A percentile compares a stretch with the other conserved stretches of the same genome.
Evolutionary conservation across 495 filamentous ascomycete species (phyloP).

Genomic region (Penicillium cataractarum): DNA sequence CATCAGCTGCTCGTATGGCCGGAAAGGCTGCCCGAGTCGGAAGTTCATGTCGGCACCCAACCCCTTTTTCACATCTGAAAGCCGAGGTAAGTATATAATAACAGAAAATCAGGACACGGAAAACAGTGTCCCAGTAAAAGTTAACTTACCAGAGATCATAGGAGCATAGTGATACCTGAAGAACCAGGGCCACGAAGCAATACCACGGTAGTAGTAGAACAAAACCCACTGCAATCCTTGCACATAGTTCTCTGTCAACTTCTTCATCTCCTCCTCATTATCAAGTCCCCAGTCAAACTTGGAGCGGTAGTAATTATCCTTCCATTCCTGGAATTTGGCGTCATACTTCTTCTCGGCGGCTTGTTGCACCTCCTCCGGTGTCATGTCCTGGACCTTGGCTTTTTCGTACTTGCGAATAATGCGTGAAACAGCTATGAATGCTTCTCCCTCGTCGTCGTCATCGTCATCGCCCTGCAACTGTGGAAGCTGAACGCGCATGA

Average conservation of each 20-base stretch:
- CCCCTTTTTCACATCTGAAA: slow-evolving; percentile 78
- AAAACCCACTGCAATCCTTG: slow-evolving; percentile 98
- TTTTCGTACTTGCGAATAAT: slow-evolving; percentile 89
- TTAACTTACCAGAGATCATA: slow-evolving; percentile 78
- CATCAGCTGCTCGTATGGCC: slow-evolving; percentile 96
- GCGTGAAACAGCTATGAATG: slow-evolving; percentile 76
- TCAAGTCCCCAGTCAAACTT: slow-evolving; percentile 92
- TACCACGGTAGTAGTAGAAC: slow-evolving; percentile 96
- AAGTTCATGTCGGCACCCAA: slow-evolving; percentile 88
- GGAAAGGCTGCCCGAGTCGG: slow-evolving; percentile 89
- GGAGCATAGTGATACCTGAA: slow-evolving; percentile 96
- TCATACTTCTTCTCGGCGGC: slow-evolving; percentile 83
- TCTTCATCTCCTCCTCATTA: slow-evolving; percentile 77
- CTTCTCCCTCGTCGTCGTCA: slow-evolving; percentile 79
- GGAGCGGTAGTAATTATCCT: slow-evolving; percentile 84
- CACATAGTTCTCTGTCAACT: slow-evolving; percentile 93
- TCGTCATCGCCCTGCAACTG: slow-evolving; percentile 52
- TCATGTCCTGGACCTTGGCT: slow-evolving; percentile 81
- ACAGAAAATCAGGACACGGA: not conserved
- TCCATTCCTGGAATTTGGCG: slow-evolving; percentile 86
- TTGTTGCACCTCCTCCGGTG: slow-evolving; percentile 73
- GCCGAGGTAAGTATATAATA: slow-evolving; percentile 15
- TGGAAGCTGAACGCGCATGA: slow-evolving; percentile 75
- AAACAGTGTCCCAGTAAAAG: not conserved
- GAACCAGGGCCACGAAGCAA: slow-evolving; percentile 98